Evolutionary conservation across 108 stramenopile genomes (phyloP).

Genomic region (Discostella pseudostelligera): DNA sequence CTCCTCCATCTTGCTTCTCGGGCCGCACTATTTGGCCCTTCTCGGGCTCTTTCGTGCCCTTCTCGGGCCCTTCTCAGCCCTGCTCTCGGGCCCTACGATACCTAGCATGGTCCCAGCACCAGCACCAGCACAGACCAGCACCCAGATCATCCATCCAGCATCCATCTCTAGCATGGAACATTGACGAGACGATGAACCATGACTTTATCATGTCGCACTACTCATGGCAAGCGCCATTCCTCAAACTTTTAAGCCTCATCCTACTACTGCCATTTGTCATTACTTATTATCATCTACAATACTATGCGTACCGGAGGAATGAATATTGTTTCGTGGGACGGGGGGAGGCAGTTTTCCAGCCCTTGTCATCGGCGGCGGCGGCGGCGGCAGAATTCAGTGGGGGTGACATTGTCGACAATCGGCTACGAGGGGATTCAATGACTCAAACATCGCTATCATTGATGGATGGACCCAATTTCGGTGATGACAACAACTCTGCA

Average conservation of each 20-base stretch:
- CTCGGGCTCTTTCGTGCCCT: too few species aligned
- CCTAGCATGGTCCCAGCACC: too few species aligned
- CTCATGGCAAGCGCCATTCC: conserved; percentile 21
- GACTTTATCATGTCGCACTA: conserved; percentile 10
- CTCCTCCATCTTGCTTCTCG: too few species aligned
- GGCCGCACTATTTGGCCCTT: too few species aligned
- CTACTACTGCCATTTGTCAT: conserved; percentile 24
- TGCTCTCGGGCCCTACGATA: too few species aligned
- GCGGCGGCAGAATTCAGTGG: background rate
- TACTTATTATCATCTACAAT: conserved; percentile 37
- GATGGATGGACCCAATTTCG: background rate
- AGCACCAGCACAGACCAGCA: too few species aligned
- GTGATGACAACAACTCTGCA: background rate
- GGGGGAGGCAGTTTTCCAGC: background rate
- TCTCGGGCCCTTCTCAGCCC: too few species aligned
- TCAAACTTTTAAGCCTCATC: conserved; percentile 31
- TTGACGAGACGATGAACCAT: too few species aligned
- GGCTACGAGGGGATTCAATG: background rate
- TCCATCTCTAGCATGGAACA: too few species aligned
- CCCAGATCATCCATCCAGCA: too few species aligned
- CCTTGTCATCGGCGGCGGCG: background rate
- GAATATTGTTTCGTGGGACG: conserved; percentile 44
- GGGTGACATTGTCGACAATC: conserved; percentile 7
- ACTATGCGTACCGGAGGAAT: conserved; percentile 22
- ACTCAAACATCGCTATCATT: too few species aligned